phyloP scores from a whole-genome alignment of 2,329 filamentous ascomycete genomes.

The Talaromyces sp. region DNA sequence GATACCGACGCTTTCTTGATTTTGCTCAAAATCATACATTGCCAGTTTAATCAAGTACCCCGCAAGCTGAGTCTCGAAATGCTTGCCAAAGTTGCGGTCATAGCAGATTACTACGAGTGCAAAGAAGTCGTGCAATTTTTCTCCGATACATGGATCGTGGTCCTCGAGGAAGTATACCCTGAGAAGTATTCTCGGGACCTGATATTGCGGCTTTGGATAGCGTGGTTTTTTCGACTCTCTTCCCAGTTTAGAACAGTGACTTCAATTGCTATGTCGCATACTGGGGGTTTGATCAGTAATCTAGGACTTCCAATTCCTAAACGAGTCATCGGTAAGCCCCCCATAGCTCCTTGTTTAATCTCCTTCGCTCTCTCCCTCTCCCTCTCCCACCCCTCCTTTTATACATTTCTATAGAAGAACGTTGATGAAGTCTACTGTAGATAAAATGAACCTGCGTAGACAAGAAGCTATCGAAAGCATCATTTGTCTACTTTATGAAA shows the following conservation, averaged over 20 bases:
- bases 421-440: not conserved
- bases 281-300: not conserved
- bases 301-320: slow-evolving; percentile 17
- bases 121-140: slow-evolving; percentile 20
- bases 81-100: slow-evolving; percentile 19
- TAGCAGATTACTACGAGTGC: slow-evolving; percentile 25
- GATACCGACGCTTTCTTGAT: slow-evolving; percentile 27
- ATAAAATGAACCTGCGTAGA: not conserved
- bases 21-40: slow-evolving; percentile 24
- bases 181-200: slow-evolving; percentile 3
- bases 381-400: too few relatives aligned
- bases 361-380: too few relatives aligned
- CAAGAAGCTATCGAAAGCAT: not conserved
- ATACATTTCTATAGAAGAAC: too few relatives aligned
- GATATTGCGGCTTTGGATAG: slow-evolving; percentile 31
- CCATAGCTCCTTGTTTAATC: not conserved
- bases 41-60: slow-evolving; percentile 20
- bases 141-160: slow-evolving; percentile 20
- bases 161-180: not conserved
- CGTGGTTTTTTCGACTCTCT: slow-evolving; percentile 1
- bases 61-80: slow-evolving; percentile 13
- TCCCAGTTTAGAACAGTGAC: not conserved
- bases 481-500: not conserved
- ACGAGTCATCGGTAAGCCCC: not conserved
- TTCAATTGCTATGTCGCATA: slow-evolving; percentile 2